Base-by-base conservation (phyloP, 2,329 filamentous ascomycete species). In the Alternaria sp. region DNA sequence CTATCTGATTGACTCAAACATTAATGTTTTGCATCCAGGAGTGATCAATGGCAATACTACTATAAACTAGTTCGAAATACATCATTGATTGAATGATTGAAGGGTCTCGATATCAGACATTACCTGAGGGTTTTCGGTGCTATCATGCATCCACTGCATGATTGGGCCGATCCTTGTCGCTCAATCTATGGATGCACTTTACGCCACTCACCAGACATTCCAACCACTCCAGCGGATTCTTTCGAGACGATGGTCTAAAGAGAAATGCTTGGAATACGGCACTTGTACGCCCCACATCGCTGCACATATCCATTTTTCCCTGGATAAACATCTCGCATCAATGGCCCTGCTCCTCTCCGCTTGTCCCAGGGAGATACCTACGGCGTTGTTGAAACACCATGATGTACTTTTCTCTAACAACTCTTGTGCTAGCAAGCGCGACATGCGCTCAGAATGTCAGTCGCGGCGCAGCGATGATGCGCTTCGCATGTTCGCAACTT, bases 401-500 rank as follows among this genome's bases (percentile, higher is more conserved):
- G 59, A 62, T 34, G n/a, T 12, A 46, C 32, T n/a, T 20, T 5
- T 28, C 16, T 14, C 20, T 38, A 20, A 18, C n/a, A 50, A 32
- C 20, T 7, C 20, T 63, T 22, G 20, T 28, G 34, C 28, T 63
- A 10, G 5, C 34, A 14, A 52, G 41, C 27, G 36, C 22, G 5
- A 50, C 16, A 20, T 32, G 55, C 10, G 54, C 51, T 27, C 63
- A 65, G 22, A 59, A 62, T 44, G 38, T 46, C 30, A 53, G 41
- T 12, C 50, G 55, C 18, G 52, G 59, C 3, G 49, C 57, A 7
- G 57, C 60, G 6, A 65, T 65, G 63, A 65, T 65, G 60, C 68
- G 72, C 20, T 75, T 74, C 40, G 71, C 65, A 5, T 75, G 72
- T 44, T 74, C 70, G 10, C 70, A 75, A 54, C 67, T 74, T 16